These are phyloP conservation scores for Cymbopogon flexuosus DNA, from an alignment of 202 grass and related monocot species.

Conservation along the genomic window DNA sequence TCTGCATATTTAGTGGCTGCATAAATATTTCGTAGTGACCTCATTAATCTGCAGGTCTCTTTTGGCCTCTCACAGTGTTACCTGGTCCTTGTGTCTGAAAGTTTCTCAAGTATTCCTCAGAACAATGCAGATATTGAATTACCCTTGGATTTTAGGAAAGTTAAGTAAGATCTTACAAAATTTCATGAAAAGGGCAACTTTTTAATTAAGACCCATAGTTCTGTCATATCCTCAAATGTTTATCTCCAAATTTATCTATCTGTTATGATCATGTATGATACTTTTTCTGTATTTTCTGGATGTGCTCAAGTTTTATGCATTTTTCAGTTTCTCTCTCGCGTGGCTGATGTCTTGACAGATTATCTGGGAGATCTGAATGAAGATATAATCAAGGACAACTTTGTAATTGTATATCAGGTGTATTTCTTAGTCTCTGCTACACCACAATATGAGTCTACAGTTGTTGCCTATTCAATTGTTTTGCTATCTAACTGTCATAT, in stretches of 20 bases:
- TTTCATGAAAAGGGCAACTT: neutral
- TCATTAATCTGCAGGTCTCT: neutral
- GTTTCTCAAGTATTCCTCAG: neutral
- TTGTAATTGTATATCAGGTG: conserved; percentile 94
- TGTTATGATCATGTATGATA: neutral
- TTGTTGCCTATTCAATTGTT: neutral
- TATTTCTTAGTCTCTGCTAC: conserved; percentile 6
- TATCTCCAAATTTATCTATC: neutral
- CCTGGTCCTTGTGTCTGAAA: neutral
- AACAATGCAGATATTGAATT: neutral
- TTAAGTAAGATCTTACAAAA: neutral
- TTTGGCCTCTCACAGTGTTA: neutral
- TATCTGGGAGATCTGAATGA: conserved; percentile 84
- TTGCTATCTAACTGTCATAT: neutral
- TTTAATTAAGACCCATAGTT: neutral
- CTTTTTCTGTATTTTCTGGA: neutral
- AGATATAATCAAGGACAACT: conserved; percentile 93
- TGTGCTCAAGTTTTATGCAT: conserved; percentile 14
- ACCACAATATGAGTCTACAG: neutral
- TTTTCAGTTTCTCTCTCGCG: conserved; percentile 62
- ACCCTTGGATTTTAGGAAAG: neutral
- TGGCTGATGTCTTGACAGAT: conserved; percentile 79
- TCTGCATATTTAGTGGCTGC: neutral
- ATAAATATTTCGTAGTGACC: neutral
- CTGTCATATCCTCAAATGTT: neutral